Percentiles rank a stretch among this genome's conserved stretches.
These are phyloP conservation scores for Fusarium foetens DNA, from an alignment of 2,329 filamentous ascomycete species.

Conservation along the genomic window DNA sequence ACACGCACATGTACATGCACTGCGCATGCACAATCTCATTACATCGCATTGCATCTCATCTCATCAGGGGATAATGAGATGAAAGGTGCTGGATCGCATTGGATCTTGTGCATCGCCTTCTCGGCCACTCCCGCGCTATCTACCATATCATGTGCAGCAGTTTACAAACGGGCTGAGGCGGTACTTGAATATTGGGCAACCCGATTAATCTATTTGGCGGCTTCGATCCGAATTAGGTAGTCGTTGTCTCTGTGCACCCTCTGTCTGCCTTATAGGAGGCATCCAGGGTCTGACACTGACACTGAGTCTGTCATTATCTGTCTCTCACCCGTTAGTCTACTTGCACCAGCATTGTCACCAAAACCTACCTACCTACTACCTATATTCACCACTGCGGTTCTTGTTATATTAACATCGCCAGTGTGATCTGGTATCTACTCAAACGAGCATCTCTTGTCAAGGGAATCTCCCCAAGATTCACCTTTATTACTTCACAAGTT, in stretches of 20 bases:
- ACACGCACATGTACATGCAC: slow-evolving; percentile 20
- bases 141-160: slow-evolving; percentile 24
- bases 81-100: slow-evolving; percentile 38
- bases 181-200: slow-evolving; percentile 11
- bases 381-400: neutral
- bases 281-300: slow-evolving; percentile 23
- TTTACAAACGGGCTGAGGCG: slow-evolving; percentile 27
- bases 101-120: slow-evolving; percentile 36
- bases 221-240: neutral
- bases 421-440: neutral
- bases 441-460: neutral
- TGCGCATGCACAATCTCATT: slow-evolving; percentile 9
- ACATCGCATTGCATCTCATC: neutral
- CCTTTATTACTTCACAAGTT: neutral
- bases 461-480: neutral
- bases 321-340: neutral
- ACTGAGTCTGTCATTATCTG: neutral
- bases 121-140: slow-evolving; percentile 40
- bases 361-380: neutral
- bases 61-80: slow-evolving; percentile 2
- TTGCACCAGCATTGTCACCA: slow-evolving; percentile 1
- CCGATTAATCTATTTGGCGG: slow-evolving; percentile 11
- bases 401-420: neutral
- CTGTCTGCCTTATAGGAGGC: slow-evolving; percentile 6
- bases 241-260: slow-evolving; percentile 19